These are phyloP conservation scores for Colletotrichum higginsianum DNA, from an alignment of 2,329 filamentous ascomycete genomes.

Conservation along the genomic window DNA sequence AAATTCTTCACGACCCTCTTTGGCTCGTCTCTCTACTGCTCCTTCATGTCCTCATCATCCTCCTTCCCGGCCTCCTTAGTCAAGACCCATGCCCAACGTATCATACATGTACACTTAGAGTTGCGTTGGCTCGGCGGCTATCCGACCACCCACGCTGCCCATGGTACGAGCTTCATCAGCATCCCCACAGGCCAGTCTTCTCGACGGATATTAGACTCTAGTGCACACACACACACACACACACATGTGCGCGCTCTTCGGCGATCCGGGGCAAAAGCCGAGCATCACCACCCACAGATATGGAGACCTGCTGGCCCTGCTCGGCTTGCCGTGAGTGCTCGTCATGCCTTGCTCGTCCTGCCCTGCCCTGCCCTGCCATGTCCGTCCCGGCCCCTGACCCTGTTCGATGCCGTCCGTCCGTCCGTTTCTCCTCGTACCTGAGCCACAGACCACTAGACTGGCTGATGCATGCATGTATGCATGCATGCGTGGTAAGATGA, in stretches of 20 bases:
- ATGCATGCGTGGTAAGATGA: neutral
- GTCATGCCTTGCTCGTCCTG: neutral
- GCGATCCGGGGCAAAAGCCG: constrained; percentile 39
- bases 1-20: too few relatives aligned
- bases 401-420: too few relatives aligned
- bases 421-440: too few relatives aligned
- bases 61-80: constrained; percentile 7
- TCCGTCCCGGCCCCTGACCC: too few relatives aligned
- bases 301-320: constrained; percentile 4
- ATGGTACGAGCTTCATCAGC: constrained; percentile 27
- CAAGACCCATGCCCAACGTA: constrained; percentile 17
- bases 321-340: neutral
- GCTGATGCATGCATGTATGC: constrained; percentile 3
- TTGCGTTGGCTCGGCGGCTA: constrained; percentile 38
- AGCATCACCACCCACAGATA: constrained; percentile 16
- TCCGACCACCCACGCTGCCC: constrained; percentile 13
- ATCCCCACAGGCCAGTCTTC: constrained; percentile 14
- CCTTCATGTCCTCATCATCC: neutral
- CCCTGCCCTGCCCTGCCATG: constrained; percentile 4
- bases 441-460: constrained; percentile 1
- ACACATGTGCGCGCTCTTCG: constrained; percentile 27
- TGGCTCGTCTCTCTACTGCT: too few relatives aligned
- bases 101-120: constrained; percentile 28
- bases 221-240: too few relatives aligned
- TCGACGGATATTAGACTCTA: too few relatives aligned